A percentile compares a stretch with the other conserved stretches of the same genome.
Evolutionary conservation across 73 alveolate genomes (phyloP).

Genomic region (Stentor roeselii): DNA sequence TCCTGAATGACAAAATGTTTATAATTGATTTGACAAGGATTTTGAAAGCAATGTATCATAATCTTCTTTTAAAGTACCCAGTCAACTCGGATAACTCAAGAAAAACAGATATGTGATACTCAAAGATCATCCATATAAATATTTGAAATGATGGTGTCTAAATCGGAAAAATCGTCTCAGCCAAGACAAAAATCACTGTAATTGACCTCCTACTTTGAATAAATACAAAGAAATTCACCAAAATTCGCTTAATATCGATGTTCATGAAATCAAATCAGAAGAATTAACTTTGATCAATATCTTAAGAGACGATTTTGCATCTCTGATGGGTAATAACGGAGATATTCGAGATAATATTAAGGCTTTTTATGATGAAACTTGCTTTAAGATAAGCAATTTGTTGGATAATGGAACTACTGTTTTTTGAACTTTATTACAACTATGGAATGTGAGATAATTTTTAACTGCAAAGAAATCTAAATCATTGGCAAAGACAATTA

Average conservation of each 20-base stretch:
- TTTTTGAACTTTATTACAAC: constrained; percentile 73
- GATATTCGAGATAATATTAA: constrained; percentile 75
- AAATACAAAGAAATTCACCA: constrained; percentile 84
- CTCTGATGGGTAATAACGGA: no score
- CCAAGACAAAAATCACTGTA: constrained; percentile 90
- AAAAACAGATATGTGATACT: constrained; percentile 72
- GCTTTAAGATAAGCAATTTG: constrained; percentile 56
- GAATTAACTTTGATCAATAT: constrained; percentile 74
- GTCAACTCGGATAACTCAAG: constrained; percentile 75
- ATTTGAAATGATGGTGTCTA: constrained; percentile 75
- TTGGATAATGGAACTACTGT: constrained; percentile 62
- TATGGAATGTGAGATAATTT: constrained; percentile 78
- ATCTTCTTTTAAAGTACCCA: constrained; percentile 73
- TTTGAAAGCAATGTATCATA: no score
- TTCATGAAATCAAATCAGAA: constrained; percentile 78
- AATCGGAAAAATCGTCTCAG: constrained; percentile 92
- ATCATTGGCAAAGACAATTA: no score
- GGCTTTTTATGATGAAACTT: constrained; percentile 82
- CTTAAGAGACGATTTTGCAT: constrained; percentile 67
- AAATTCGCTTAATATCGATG: constrained; percentile 84
- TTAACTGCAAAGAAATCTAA: constrained; percentile 68
- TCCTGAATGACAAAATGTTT: no score
- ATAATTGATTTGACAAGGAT: no score
- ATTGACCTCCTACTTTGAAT: constrained; percentile 84
- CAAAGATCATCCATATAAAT: constrained; percentile 85